Conservation (phyloP, 2,329 filamentous ascomycete species). For the Chaetomiaceae sp. region DNA sequence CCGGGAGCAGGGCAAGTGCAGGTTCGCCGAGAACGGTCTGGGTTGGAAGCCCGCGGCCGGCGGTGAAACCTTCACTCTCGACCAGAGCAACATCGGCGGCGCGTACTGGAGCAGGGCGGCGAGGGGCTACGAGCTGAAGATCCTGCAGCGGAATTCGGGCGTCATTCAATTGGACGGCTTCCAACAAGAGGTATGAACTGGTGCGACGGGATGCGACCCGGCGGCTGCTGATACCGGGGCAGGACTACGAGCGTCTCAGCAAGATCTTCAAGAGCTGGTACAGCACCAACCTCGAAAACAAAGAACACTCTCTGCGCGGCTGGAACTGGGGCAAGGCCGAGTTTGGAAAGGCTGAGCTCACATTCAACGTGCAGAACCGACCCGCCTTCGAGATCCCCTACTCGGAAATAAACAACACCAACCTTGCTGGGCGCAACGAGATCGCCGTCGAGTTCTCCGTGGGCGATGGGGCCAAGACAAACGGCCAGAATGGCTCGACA, state of each 20-base stretch:
- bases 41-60: slow-evolving; percentile 90
- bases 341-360: slow-evolving; percentile 88
- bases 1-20: slow-evolving; percentile 85
- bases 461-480: slow-evolving; percentile 67
- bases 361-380: slow-evolving; percentile 95
- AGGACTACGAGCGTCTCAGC: slow-evolving; percentile 83
- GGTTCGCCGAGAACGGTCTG: slow-evolving; percentile 88
- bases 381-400: slow-evolving; percentile 97
- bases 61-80: slow-evolving; percentile 90
- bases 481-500: slow-evolving; percentile 68
- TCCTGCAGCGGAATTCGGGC: slow-evolving; percentile 75
- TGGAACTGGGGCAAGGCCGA: slow-evolving; percentile 99
- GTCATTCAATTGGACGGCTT: slow-evolving; percentile 95
- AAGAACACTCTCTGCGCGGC: slow-evolving; percentile 88
- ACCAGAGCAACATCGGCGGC: slow-evolving; percentile 75
- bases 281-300: slow-evolving; percentile 83
- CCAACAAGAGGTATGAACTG: slow-evolving; percentile 69
- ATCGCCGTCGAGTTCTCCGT: slow-evolving; percentile 92
- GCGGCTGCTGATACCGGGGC: slow-evolving; percentile 21
- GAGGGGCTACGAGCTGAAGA: slow-evolving; percentile 90
- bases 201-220: no score
- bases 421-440: slow-evolving; percentile 94
- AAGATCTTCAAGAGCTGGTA: slow-evolving; percentile 99
- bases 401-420: slow-evolving; percentile 95
- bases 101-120: slow-evolving; percentile 94